These are phyloP conservation scores for Bryoerythrophyllum caledonicum DNA, from an alignment of 225 moss, liverwort and hornwort species.

Conservation along the genomic window DNA sequence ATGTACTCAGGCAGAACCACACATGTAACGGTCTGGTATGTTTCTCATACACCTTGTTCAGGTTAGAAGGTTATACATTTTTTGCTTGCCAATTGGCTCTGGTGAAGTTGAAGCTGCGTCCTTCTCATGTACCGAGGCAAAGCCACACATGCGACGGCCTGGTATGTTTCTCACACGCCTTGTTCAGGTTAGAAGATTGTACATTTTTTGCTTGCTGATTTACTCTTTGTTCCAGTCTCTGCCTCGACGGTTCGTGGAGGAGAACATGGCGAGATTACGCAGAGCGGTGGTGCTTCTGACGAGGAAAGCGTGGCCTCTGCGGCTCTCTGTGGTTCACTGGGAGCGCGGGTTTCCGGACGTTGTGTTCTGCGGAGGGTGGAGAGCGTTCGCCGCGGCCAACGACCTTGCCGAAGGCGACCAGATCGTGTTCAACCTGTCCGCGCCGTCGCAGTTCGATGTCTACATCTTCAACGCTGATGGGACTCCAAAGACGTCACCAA, in stretches of 20 bases:
- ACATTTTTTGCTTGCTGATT: neutral
- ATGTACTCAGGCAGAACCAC: neutral
- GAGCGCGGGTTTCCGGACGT: neutral
- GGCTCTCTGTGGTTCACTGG: neutral
- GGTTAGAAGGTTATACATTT: neutral
- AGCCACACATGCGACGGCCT: neutral
- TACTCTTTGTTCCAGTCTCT: neutral
- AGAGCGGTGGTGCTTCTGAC: neutral
- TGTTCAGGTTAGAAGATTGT: neutral
- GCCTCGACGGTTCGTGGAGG: constrained; percentile 5
- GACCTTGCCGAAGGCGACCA: neutral
- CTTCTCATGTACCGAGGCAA: neutral
- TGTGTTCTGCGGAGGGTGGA: neutral
- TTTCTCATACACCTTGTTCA: neutral
- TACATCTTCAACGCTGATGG: neutral
- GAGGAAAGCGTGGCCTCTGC: neutral
- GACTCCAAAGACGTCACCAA: neutral
- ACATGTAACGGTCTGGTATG: constrained; percentile 8
- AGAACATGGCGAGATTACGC: neutral
- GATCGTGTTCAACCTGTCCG: neutral
- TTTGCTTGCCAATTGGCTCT: neutral
- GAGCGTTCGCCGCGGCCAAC: neutral
- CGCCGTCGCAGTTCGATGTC: neutral
- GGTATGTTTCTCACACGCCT: constrained; percentile 2
- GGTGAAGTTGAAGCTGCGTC: no score